Evolutionary conservation across 1,139 yeast genomes (phyloP).

Genomic region (Pichia sp.): DNA sequence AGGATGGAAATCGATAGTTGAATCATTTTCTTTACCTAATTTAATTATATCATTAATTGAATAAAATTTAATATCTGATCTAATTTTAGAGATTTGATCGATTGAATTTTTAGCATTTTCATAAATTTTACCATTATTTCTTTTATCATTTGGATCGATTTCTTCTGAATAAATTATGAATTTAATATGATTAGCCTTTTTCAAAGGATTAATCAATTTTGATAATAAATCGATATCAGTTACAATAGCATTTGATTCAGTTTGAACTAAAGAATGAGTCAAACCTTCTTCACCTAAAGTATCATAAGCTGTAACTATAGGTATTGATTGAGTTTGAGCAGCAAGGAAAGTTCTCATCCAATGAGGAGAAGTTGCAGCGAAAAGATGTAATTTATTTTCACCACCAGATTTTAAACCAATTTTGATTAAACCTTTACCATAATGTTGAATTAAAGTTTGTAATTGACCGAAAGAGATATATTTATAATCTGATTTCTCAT

Average conservation of each 20-base stretch:
- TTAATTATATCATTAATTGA: slow-evolving; percentile 59
- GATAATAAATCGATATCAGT: slow-evolving; percentile 70
- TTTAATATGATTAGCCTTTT: slow-evolving; percentile 55
- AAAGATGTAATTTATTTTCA: slow-evolving; percentile 66
- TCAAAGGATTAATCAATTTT: slow-evolving; percentile 64
- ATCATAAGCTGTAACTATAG: slow-evolving; percentile 94
- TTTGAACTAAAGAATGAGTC: slow-evolving; percentile 76
- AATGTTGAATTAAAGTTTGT: slow-evolving; percentile 39
- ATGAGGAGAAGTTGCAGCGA: slow-evolving; percentile 74
- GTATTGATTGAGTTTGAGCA: slow-evolving; percentile 66
- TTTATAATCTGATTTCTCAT: slow-evolving; percentile 68
- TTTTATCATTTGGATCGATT: slow-evolving; percentile 54
- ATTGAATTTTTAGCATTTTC: slow-evolving; percentile 49
- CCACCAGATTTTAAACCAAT: slow-evolving; percentile 66
- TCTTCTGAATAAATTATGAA: slow-evolving; percentile 65
- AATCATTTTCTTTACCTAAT: slow-evolving; percentile 44
- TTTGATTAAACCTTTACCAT: slow-evolving; percentile 70
- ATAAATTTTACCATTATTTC: slow-evolving; percentile 54
- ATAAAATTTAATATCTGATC: slow-evolving; percentile 70
- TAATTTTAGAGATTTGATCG: slow-evolving; percentile 48
- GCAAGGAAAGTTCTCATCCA: slow-evolving; percentile 92
- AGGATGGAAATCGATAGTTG: slow-evolving; percentile 34
- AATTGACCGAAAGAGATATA: slow-evolving; percentile 59
- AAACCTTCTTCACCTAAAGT: slow-evolving; percentile 91
- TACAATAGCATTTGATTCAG: slow-evolving; percentile 70